Percentiles rank a stretch among this genome's conserved stretches.
These are phyloP conservation scores for Papiliotrema terrestris DNA, from an alignment of 1,284 basidiomycete species.

Conservation along the genomic window DNA sequence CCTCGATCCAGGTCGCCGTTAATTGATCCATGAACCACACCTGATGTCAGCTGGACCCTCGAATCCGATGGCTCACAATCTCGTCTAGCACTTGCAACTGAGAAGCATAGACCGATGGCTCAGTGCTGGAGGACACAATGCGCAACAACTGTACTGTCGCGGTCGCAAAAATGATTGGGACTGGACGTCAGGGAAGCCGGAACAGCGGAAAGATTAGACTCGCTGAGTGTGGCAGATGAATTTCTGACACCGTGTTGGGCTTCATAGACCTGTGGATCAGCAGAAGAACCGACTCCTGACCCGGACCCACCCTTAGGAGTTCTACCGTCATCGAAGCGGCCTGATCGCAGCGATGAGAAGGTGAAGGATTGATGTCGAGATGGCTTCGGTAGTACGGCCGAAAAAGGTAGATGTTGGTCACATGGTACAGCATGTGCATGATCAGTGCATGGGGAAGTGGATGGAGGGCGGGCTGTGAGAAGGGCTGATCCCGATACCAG, in stretches of 20 bases:
- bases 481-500: not conserved
- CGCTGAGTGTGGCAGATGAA: not conserved
- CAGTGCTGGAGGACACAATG: not conserved
- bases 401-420: constrained; percentile 17
- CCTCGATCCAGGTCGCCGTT: not conserved
- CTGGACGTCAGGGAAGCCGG: not conserved
- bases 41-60: not conserved
- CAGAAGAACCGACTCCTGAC: not conserved
- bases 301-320: not conserved
- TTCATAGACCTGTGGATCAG: not conserved
- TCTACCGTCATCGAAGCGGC: not conserved
- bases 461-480: constrained; percentile 10
- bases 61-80: not conserved
- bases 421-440: constrained; percentile 19
- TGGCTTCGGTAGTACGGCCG: constrained; percentile 20
- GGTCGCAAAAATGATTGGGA: not conserved
- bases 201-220: not conserved
- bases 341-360: not conserved
- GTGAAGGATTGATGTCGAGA: not conserved
- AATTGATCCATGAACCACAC: not conserved
- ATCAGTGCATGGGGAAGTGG: constrained; percentile 22
- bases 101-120: not conserved
- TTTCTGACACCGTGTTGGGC: not conserved
- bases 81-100: not conserved
- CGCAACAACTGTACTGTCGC: not conserved